Conservation (phyloP, 768 basidiomycete genomes). For the Podaxis sp. region DNA sequence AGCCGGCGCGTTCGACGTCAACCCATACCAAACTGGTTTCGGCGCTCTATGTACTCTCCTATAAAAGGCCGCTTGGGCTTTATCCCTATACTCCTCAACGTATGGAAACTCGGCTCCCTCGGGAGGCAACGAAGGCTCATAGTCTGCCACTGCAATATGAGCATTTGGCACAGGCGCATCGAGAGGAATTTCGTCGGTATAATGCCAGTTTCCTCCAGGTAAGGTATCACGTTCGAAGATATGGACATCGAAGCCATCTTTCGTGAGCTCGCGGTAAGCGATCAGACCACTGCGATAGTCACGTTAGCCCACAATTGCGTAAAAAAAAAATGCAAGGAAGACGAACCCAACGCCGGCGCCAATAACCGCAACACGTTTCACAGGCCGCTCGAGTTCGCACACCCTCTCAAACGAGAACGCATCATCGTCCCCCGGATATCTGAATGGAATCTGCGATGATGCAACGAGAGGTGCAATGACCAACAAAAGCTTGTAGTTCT, state of each 20-base stretch:
- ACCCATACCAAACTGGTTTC: conserved; percentile 35
- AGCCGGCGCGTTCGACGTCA: conserved; percentile 35
- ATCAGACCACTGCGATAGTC: conserved; percentile 32
- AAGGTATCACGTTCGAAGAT: conserved; percentile 38
- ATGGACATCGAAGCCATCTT: conserved; percentile 35
- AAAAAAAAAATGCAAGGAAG: not conserved
- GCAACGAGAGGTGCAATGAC: not conserved
- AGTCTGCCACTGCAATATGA: conserved; percentile 33
- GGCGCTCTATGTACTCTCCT: conserved; percentile 34
- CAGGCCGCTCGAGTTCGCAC: conserved; percentile 38
- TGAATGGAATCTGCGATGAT: not conserved
- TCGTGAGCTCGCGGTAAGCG: conserved; percentile 33
- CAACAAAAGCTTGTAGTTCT: not conserved
- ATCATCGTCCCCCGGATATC: not conserved
- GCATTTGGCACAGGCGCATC: conserved; percentile 37
- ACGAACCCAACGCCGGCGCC: conserved; percentile 41
- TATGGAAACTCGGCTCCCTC: conserved; percentile 28
- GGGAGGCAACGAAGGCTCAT: conserved; percentile 35
- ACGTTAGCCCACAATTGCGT: not conserved
- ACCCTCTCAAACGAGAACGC: not conserved
- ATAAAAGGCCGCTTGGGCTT: conserved; percentile 19
- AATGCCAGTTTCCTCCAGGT: conserved; percentile 44
- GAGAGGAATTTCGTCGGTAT: conserved; percentile 36
- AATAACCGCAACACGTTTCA: conserved; percentile 38
- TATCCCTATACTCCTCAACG: conserved; percentile 25